These are phyloP conservation scores for Botrytis deweyae DNA, from an alignment of 2,329 filamentous ascomycete genomes.

Conservation along the genomic window DNA sequence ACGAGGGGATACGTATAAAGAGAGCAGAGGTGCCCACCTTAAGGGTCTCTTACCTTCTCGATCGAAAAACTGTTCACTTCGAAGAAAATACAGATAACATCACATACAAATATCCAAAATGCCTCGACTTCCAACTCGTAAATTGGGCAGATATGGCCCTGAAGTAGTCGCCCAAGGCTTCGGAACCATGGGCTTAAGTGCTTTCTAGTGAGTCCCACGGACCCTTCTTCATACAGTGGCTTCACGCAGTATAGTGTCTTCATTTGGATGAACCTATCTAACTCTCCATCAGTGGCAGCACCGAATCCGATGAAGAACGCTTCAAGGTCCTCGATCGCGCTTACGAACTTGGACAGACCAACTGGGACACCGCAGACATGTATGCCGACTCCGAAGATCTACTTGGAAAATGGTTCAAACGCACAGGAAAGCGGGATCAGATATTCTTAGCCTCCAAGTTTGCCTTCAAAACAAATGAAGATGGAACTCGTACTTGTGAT, in stretches of 20 bases:
- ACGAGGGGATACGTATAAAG: conserved; percentile 9
- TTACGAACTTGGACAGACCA: conserved; percentile 42
- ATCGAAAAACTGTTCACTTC: not conserved
- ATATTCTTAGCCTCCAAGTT: conserved; percentile 57
- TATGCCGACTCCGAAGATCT: conserved; percentile 50
- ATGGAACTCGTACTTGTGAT: conserved; percentile 31
- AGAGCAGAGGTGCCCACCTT: not conserved
- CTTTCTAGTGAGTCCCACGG: conserved; percentile 16
- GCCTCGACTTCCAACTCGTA: conserved; percentile 32
- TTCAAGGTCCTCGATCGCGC: conserved; percentile 44
- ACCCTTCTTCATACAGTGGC: too few relatives aligned
- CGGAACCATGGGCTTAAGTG: conserved; percentile 31
- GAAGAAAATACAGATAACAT: not conserved
- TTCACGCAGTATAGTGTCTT: not conserved
- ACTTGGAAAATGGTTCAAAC: conserved; percentile 49
- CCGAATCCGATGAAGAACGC: conserved; percentile 40
- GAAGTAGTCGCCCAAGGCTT: conserved; percentile 33
- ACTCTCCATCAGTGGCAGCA: conserved; percentile 23
- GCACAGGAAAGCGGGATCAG: conserved; percentile 45
- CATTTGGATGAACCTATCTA: not conserved
- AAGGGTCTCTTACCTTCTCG: not conserved
- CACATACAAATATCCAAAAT: conserved; percentile 4
- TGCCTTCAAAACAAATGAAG: conserved; percentile 36
- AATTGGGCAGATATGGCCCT: conserved; percentile 34
- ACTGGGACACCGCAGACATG: conserved; percentile 42